Evolutionary conservation across 2,329 filamentous ascomycete species (phyloP), one percentile per base, ranked within the genome.

Genomic region (Talaromyces funiculosus): DNA sequence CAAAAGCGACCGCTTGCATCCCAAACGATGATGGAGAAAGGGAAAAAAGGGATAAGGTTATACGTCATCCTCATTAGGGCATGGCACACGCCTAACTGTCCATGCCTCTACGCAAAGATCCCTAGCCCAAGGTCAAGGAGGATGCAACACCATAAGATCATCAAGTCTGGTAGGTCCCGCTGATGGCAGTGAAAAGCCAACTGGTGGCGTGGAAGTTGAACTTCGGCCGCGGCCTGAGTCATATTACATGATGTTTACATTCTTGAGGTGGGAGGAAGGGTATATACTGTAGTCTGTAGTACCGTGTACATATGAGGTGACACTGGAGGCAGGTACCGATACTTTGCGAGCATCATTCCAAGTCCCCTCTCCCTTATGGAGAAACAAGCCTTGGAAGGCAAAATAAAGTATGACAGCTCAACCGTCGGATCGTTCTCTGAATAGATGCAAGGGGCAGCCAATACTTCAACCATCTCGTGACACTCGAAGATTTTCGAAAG

Each of bases 361-460:
- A 18, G 5, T 20, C n/a, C n/a, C n/a, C n/a, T n/a, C n/a, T n/a
- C n/a, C n/a, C n/a, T n/a, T n/a, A n/a, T n/a, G n/a, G 29, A 47
- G 24, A 14, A 29, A 47, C 12, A 24, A 47, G 14, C 22, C 16
- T 47, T 45, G 22, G 24, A n/a, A 51, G 18, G 5, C 4, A 29
- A 51, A 51, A 51, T 22, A 51, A 22, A 35, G 47, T 51, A 51
- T 51, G 29, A 51, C 29, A 51, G 47, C 47, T 51, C 45, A 51
- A 35, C 26, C 29, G 47, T 20, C n/a, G 29, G 29, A 22, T 33
- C 47, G 9, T 33, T 51, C 26, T 7, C 18, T 20, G 26, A 3
- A 20, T 1, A 14, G 29, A 51, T 35, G 47, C 47, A 51, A 51
- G 47, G 47, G 29, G 47, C 8, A 33, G 6, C 22, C n/a, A 33